Evolutionary conservation across 306 rosid species (phyloP).

Genomic region (Oemleria cerasiformis): DNA sequence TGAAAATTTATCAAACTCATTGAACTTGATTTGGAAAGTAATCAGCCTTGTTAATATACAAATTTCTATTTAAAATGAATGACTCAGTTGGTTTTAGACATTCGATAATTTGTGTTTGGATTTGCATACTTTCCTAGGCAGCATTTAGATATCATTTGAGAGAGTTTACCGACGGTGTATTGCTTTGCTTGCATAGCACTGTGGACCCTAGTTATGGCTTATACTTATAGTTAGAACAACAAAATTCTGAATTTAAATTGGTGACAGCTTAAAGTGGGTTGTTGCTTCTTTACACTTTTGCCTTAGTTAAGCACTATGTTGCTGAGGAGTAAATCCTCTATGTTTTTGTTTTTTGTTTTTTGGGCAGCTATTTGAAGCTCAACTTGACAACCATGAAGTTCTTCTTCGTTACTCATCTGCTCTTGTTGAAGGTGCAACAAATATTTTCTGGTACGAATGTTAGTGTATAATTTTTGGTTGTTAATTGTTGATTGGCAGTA

Average conservation of each 20-base stretch:
- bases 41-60: neutral
- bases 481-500: slow-evolving; percentile 11
- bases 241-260: neutral
- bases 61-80: neutral
- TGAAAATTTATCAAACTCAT: neutral
- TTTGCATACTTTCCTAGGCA: neutral
- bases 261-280: neutral
- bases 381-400: slow-evolving; percentile 77
- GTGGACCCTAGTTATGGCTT: neutral
- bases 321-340: slow-evolving; percentile 21
- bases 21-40: neutral
- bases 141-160: neutral
- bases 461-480: neutral
- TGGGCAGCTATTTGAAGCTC: slow-evolving; percentile 86
- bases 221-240: neutral
- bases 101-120: neutral
- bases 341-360: neutral
- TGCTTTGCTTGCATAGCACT: neutral
- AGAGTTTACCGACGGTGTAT: neutral
- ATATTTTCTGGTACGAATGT: slow-evolving; percentile 87
- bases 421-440: slow-evolving; percentile 93
- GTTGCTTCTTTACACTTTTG: slow-evolving; percentile 12
- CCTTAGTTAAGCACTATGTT: slow-evolving; percentile 12
- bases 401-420: slow-evolving; percentile 97
- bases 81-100: neutral